These are phyloP conservation scores for Rhodotorula diobovata DNA, from an alignment of 768 basidiomycete species.

Conservation along the genomic window DNA sequence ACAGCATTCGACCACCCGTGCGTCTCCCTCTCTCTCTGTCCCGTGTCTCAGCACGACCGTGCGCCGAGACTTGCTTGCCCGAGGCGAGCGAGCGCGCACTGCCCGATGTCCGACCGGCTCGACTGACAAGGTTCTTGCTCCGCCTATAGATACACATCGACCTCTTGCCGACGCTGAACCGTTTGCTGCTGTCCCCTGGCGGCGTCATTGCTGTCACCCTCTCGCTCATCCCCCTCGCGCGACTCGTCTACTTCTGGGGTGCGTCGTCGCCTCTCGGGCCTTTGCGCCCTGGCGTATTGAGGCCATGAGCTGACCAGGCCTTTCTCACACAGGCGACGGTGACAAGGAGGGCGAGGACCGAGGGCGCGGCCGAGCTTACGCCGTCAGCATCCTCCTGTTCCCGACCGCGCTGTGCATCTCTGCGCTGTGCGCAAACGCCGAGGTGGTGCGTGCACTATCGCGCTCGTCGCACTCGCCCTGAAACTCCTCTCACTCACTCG, in stretches of 20 bases:
- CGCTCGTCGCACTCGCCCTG: background rate
- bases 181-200: conserved; percentile 7
- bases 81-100: no score
- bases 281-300: background rate
- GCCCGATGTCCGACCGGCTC: no score
- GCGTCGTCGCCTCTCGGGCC: background rate
- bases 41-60: no score
- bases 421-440: conserved; percentile 3
- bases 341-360: conserved; percentile 12
- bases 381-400: conserved; percentile 11
- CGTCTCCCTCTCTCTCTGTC: background rate
- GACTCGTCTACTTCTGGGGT: conserved; percentile 22
- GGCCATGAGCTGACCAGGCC: no score
- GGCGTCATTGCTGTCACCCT: conserved; percentile 25
- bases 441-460: conserved; percentile 2
- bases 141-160: conserved; percentile 35
- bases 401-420: conserved; percentile 9
- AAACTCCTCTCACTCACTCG: background rate
- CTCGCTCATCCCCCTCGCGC: conserved; percentile 26
- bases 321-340: background rate
- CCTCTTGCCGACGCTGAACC: conserved; percentile 26
- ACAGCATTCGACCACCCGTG: conserved; percentile 24
- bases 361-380: conserved; percentile 19
- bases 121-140: background rate
- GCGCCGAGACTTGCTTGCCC: no score